A percentile compares a stretch with the other conserved stretches of the same genome.
phyloP scores from a whole-genome alignment of 1,139 yeast species.

The Yamadazyma spencermartinsiae region DNA sequence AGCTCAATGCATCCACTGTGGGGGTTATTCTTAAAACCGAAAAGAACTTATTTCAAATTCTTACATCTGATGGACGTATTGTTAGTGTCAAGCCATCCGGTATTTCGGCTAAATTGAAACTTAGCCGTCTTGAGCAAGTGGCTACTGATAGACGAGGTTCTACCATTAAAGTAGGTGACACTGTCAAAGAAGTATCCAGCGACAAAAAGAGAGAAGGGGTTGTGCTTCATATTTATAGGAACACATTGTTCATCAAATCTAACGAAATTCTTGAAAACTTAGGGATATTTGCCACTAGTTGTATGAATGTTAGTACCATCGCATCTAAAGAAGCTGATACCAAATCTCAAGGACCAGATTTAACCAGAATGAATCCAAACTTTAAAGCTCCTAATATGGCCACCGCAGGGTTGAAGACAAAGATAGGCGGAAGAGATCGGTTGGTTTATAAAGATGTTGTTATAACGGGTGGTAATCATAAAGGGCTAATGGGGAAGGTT shows the following conservation, averaged over 20 bases:
- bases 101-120: constrained; percentile 69
- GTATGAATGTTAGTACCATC: constrained; percentile 76
- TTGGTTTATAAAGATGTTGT: constrained; percentile 82
- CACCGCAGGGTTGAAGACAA: constrained; percentile 56
- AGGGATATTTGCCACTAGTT: constrained; percentile 84
- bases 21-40: constrained; percentile 92
- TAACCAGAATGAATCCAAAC: constrained; percentile 85
- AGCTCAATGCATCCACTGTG: constrained; percentile 79
- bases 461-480: constrained; percentile 86
- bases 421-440: constrained; percentile 73
- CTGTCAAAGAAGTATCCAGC: constrained; percentile 75
- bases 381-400: constrained; percentile 43
- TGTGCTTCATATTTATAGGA: constrained; percentile 82
- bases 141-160: constrained; percentile 87
- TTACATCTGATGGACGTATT: constrained; percentile 81
- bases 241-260: constrained; percentile 74
- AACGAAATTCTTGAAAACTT: constrained; percentile 79
- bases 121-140: constrained; percentile 67
- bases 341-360: constrained; percentile 60
- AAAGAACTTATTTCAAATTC: constrained; percentile 77
- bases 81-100: constrained; percentile 74
- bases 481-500: constrained; percentile 91
- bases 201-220: constrained; percentile 76
- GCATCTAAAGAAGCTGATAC: constrained; percentile 76
- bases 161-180: constrained; percentile 86